phyloP scores from a whole-genome alignment of 306 rosid genomes.

The Pueraria montana region DNA sequence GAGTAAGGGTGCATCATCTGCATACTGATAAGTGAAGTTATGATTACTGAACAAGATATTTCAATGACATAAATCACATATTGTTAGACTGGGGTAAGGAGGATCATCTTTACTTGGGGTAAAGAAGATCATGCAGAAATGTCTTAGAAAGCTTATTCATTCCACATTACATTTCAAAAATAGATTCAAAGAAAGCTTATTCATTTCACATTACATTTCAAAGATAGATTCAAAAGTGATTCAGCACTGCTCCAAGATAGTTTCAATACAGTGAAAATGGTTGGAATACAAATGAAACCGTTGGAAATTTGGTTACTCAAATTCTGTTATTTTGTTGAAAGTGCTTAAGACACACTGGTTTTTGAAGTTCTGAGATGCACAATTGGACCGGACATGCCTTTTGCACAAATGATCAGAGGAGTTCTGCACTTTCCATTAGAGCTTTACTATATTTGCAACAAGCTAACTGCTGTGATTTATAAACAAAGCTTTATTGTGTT shows the following conservation, averaged over 20 bases:
- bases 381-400: background rate
- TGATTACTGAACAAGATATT: background rate
- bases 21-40: background rate
- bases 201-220: background rate
- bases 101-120: background rate
- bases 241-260: background rate
- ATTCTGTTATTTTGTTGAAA: conserved; percentile 16
- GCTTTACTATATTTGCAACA: too few relatives aligned
- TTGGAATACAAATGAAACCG: conserved; percentile 7
- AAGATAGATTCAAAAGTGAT: background rate
- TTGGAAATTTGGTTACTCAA: background rate
- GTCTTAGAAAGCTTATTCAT: too few relatives aligned
- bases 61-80: background rate
- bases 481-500: background rate
- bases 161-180: too few relatives aligned
- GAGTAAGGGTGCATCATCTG: background rate
- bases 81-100: background rate
- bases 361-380: background rate
- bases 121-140: background rate
- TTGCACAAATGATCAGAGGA: background rate
- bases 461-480: background rate
- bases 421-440: background rate
- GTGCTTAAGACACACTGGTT: background rate
- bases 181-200: background rate
- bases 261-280: background rate